Evolutionary conservation across 495 filamentous ascomycete species (phyloP).

Genomic region (Echria macrotheca): DNA sequence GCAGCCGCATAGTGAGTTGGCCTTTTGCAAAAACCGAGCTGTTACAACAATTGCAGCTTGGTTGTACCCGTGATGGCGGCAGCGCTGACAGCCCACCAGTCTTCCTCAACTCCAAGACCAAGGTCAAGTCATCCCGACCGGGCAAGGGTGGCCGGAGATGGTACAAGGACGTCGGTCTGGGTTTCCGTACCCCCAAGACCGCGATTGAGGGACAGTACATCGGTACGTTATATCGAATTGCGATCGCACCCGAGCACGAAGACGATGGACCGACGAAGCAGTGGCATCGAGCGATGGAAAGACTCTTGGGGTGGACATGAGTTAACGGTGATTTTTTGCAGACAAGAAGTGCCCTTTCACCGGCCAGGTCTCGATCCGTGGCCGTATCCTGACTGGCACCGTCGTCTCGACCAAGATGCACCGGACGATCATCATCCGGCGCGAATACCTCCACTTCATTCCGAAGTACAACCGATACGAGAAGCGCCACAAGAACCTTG

Average conservation of each 20-base stretch:
- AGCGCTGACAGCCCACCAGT: constrained; percentile 33
- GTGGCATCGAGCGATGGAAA: too few species aligned
- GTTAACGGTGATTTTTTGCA: constrained; percentile 38
- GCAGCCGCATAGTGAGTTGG: constrained; percentile 77
- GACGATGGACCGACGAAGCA: too few species aligned
- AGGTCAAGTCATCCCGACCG: constrained; percentile 73
- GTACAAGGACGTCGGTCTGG: constrained; percentile 99
- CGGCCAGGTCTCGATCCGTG: constrained; percentile 95
- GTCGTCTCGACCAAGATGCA: constrained; percentile 99
- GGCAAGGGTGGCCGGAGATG: constrained; percentile 88
- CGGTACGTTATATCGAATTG: constrained; percentile 60
- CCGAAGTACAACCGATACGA: constrained; percentile 99
- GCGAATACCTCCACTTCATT: constrained; percentile 99
- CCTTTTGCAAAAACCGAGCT: neutral
- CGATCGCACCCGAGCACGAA: neutral
- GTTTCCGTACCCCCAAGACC: constrained; percentile 94
- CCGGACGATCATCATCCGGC: constrained; percentile 97
- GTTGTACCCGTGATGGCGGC: neutral
- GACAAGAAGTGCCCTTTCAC: constrained; percentile 99
- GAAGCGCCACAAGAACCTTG: constrained; percentile 99
- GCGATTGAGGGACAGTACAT: constrained; percentile 99
- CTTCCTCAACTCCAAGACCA: constrained; percentile 92
- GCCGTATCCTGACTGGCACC: constrained; percentile 98
- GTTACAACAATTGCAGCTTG: neutral
- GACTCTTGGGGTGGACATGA: constrained; percentile 1